Evolutionary conservation across 1,284 basidiomycete genomes (phyloP).

Genomic region (Leccinum cinnamomeum): DNA sequence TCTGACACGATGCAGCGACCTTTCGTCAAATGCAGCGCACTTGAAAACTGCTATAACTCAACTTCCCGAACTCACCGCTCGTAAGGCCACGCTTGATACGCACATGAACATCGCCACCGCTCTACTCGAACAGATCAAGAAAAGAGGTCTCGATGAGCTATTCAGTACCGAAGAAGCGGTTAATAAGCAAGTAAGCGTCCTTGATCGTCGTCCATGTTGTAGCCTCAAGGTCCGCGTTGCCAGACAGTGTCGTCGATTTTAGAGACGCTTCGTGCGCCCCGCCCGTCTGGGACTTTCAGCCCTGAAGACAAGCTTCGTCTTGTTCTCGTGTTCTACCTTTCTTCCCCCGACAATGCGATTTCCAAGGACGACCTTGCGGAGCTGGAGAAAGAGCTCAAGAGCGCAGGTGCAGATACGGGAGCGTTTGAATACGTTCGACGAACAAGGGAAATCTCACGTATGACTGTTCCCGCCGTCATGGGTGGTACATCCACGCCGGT

Average conservation of each 20-base stretch:
- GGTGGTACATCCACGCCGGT: constrained; percentile 76
- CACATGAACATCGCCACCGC: constrained; percentile 99
- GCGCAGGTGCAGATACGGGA: constrained; percentile 75
- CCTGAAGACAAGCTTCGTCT: constrained; percentile 90
- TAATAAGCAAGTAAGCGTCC: constrained; percentile 63
- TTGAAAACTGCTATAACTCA: constrained; percentile 98
- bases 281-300: constrained; percentile 66
- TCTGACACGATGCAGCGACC: constrained; percentile 51
- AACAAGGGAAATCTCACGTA: constrained; percentile 87
- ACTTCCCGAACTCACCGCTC: constrained; percentile 94
- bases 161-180: constrained; percentile 96
- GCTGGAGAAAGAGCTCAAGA: constrained; percentile 83
- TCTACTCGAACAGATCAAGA: constrained; percentile 94
- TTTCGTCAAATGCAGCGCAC: constrained; percentile 93
- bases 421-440: constrained; percentile 94
- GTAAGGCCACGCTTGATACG: constrained; percentile 95
- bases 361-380: constrained; percentile 87
- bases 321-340: constrained; percentile 92
- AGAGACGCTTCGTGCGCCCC: constrained; percentile 73
- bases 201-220: background rate
- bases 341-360: constrained; percentile 76
- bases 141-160: constrained; percentile 91
- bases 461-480: constrained; percentile 72
- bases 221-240: constrained; percentile 10
- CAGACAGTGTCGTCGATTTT: constrained; percentile 81